Base-by-base conservation (phyloP, 2,329 filamentous ascomycete genomes). In the Cladosporium sp. region DNA sequence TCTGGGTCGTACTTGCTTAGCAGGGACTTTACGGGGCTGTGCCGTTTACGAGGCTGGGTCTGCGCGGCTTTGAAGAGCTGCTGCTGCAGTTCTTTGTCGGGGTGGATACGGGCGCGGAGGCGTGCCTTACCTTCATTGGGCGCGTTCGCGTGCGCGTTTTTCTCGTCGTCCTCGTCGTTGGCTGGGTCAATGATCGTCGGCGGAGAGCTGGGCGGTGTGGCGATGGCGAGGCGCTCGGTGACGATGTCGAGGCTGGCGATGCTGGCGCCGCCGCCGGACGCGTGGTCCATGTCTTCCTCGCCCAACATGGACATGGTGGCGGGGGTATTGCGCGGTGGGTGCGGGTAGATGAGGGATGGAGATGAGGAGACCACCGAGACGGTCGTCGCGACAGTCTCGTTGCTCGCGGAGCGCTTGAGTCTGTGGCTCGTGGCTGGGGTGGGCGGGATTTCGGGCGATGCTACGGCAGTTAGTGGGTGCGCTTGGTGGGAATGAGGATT, bases 271-370 rank as follows among this genome's bases (percentile, higher is more conserved):
- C 13, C 30, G 20, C 9, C 30, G 19, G 16, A 13, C 1, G 32
- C 32, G 32, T 15, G 32, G 20, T 30, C 43, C 3, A 22, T 8
- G 2, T n/a, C n/a, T n/a, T 20, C 38, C 18, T 47, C 49, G 39
- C 50, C 43, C 20, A 41, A 48, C 8, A 55, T 22, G 33, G 52
- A 54, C 15, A 16, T 49, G 8, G 49, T 45, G 42, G 50, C 52
- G 22, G 56, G 54, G 13, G 51, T 55, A 49, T 58, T 58, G 40
- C 49, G 25, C 9, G 57, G 57, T 19, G 52, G 27, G 15, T 30
- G 16, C n/a, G 52, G 55, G 46, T 47, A 52, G 35, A 9, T 33
- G 42, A 51, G 38, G 38, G 42, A 48, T 5, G 45, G 36, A 3
- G 45, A 20, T 20, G 30, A 51, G 16, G 38, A 53, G 19, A 38